phyloP scores from a whole-genome alignment of 805 yeast genomes.

The Wickerhamiella siamensis region DNA sequence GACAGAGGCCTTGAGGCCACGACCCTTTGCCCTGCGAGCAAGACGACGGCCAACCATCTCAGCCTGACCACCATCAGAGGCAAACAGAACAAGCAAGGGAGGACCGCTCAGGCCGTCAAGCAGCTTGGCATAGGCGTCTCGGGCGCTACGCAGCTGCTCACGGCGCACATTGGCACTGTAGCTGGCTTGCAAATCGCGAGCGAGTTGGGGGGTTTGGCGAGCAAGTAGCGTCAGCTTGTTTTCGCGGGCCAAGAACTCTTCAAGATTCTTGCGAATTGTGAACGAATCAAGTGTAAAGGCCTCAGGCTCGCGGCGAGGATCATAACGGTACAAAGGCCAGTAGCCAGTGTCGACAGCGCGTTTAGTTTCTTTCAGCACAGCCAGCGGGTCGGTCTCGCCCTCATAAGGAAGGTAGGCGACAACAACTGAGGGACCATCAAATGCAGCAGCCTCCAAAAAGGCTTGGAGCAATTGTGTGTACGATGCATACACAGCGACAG shows the following conservation, averaged over 20 bases:
- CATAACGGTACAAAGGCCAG: constrained; percentile 87
- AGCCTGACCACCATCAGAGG: constrained; percentile 88
- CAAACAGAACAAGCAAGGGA: constrained; percentile 72
- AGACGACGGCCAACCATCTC: constrained; percentile 67
- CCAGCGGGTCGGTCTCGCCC: constrained; percentile 50
- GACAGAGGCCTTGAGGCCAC: constrained; percentile 58
- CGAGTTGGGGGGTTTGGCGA: constrained; percentile 53
- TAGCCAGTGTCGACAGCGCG: constrained; percentile 84
- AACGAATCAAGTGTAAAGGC: constrained; percentile 72
- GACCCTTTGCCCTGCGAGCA: constrained; percentile 60
- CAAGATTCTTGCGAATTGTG: constrained; percentile 58
- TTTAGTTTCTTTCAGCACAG: constrained; percentile 74
- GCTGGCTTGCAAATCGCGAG: constrained; percentile 52
- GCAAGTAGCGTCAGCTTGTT: constrained; percentile 72
- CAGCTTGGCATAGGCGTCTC: constrained; percentile 59
- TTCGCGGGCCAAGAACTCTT: constrained; percentile 75
- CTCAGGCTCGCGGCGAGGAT: constrained; percentile 43
- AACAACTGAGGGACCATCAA: constrained; percentile 80
- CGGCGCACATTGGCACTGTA: constrained; percentile 47
- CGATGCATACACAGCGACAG: constrained; percentile 85
- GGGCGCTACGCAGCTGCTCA: constrained; percentile 52
- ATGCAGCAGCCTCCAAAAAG: constrained; percentile 75
- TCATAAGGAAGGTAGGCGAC: constrained; percentile 77
- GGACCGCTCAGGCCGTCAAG: constrained; percentile 86
- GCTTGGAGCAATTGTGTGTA: constrained; percentile 88